Conservation (phyloP, 2,329 filamentous ascomycete genomes). For the Trichoderma guizhouense region DNA sequence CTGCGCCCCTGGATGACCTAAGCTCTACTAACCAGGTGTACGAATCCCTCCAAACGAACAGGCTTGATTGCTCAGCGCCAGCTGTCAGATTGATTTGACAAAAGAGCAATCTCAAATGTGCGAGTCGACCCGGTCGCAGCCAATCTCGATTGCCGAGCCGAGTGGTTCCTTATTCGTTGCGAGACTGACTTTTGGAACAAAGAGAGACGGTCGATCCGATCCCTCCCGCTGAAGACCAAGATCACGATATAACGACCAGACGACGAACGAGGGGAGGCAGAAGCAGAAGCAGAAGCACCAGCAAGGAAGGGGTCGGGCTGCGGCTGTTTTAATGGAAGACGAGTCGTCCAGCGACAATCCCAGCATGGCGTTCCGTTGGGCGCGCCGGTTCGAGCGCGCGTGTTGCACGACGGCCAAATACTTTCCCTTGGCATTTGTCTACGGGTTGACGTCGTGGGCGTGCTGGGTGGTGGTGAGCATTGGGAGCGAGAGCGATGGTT, state of each 20-base stretch:
- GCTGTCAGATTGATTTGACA: background rate
- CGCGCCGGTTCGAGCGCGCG: conserved; percentile 70
- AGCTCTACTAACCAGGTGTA: conserved; percentile 18
- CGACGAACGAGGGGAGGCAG: background rate
- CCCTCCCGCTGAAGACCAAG: background rate
- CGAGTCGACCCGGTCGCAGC: conserved; percentile 5
- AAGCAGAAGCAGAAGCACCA: background rate
- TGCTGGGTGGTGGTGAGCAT: conserved; percentile 81
- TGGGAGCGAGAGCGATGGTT: conserved; percentile 54
- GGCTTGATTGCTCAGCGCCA: background rate
- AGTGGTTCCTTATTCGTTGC: background rate
- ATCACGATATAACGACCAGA: background rate
- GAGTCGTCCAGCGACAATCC: conserved; percentile 17
- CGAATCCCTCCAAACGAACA: background rate
- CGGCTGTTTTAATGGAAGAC: conserved; percentile 17
- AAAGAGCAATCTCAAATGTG: conserved; percentile 13
- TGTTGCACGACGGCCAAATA: conserved; percentile 79
- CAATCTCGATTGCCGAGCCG: conserved; percentile 15
- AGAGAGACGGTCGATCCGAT: background rate
- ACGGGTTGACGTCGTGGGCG: conserved; percentile 87
- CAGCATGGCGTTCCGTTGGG: conserved; percentile 59
- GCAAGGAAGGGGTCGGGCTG: background rate
- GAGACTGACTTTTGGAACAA: background rate
- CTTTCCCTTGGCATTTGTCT: conserved; percentile 86
- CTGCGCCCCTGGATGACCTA: conserved; percentile 27